Conservation (phyloP, 345 rosid genomes). For the Citrus unshiu region DNA sequence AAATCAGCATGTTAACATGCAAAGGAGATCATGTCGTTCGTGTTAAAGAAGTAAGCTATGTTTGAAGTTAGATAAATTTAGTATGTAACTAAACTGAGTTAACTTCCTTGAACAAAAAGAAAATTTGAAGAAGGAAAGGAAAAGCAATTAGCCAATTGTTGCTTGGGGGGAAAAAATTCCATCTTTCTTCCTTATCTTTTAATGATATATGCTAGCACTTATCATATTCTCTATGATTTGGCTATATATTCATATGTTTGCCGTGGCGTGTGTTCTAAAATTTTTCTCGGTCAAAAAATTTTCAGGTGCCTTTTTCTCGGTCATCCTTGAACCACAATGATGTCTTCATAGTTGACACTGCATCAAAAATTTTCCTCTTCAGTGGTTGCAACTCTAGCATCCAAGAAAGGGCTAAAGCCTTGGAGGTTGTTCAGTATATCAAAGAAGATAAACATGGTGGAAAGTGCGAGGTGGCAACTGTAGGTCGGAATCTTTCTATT, state of each 20-base stretch:
- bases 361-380: slow-evolving; percentile 79
- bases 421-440: slow-evolving; percentile 78
- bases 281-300: no score
- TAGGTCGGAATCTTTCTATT: slow-evolving; percentile 44
- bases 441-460: slow-evolving; percentile 73
- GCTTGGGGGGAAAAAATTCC: not conserved
- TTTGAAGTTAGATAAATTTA: slow-evolving; percentile 10
- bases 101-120: not conserved
- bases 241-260: slow-evolving; percentile 5
- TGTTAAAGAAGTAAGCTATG: slow-evolving; percentile 69
- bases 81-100: not conserved
- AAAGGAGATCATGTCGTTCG: slow-evolving; percentile 79
- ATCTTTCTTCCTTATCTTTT: not conserved
- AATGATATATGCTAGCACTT: not conserved
- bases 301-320: slow-evolving; percentile 75
- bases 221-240: not conserved
- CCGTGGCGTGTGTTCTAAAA: slow-evolving; percentile 6
- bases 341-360: slow-evolving; percentile 73
- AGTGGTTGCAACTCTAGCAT: slow-evolving; percentile 77
- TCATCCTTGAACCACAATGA: slow-evolving; percentile 81
- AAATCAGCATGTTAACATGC: slow-evolving; percentile 52
- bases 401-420: slow-evolving; percentile 86
- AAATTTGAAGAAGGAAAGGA: not conserved
- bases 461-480: slow-evolving; percentile 72
- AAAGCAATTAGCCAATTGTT: not conserved